Evolutionary conservation across 2,329 filamentous ascomycete genomes (phyloP), one percentile per base, ranked within the genome.

Genomic region (Colletotrichum navitas): DNA sequence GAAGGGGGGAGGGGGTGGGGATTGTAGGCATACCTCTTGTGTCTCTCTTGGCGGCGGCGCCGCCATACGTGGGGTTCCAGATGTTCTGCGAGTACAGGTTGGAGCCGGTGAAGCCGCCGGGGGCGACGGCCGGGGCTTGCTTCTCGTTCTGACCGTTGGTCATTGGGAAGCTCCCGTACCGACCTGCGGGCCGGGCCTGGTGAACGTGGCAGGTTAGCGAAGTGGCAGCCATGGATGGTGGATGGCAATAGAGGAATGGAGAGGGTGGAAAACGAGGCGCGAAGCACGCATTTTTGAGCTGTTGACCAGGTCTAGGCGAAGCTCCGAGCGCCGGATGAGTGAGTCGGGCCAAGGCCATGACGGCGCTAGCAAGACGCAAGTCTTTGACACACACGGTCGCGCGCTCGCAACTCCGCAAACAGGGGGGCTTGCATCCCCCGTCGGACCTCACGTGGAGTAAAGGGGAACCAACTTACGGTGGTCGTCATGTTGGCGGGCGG

Each of bases 11-110:
- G 5, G 24, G n/a, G 12, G 24, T 29, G 12, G 26, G 63, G 11
- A 66, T 66, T 14, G 21, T 45, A 26, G 24, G 76, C 84, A 71
- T 79, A 90, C 88, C 87, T 83, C 84, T 83, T 61, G 85, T 79
- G 58, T 81, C 77, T 55, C 77, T 77, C 63, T 78, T 73, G 85
- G 87, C 76, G 80, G 83, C 71, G 80, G 83, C 71, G 81, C 82
- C 78, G 80, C 80, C 76, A 56, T 76, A 73, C 61, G 77, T 82
- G 71, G 85, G 82, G 21, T 84, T 84, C 79, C 80, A 82, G 69
- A 82, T 81, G 72, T 76, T 79, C 49, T 75, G 76, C 10, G 79
- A 72, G 63, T 82, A 83, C 77, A 85, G 73, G 75, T 76, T 77
- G 55, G 80, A 75, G 74, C 76, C 76, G 43, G 76, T 66, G 73